Evolutionary conservation across 139 green algal genomes (phyloP).

Genomic region (Tetraselmis striata): DNA sequence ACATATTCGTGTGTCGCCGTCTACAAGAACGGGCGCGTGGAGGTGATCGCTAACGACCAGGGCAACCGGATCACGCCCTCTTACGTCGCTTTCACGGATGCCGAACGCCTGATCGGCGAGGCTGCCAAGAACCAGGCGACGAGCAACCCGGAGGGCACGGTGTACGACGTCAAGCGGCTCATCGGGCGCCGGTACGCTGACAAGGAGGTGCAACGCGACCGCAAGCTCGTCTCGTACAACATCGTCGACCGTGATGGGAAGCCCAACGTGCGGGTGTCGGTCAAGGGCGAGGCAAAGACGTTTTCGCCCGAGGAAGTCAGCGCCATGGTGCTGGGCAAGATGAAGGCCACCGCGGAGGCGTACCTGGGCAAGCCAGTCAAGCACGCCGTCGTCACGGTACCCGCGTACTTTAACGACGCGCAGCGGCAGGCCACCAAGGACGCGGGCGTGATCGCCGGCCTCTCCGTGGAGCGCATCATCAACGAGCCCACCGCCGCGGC

Average conservation of each 20-base stretch:
- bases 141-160: constrained; percentile 82
- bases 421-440: constrained; percentile 96
- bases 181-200: constrained; percentile 97
- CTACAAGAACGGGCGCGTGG: constrained; percentile 95
- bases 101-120: constrained; percentile 94
- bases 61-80: constrained; percentile 98
- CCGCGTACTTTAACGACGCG: no score
- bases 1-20: constrained; percentile 99
- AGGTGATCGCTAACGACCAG: constrained; percentile 97
- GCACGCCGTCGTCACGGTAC: constrained; percentile 82
- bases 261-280: constrained; percentile 80
- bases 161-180: constrained; percentile 98
- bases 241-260: constrained; percentile 89
- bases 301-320: constrained; percentile 95
- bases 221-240: constrained; percentile 93
- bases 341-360: constrained; percentile 84
- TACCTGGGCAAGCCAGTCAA: constrained; percentile 73
- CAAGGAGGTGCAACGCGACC: constrained; percentile 91
- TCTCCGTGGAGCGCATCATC: constrained; percentile 91
- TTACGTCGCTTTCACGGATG: constrained; percentile 98
- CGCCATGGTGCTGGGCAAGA: constrained; percentile 96
- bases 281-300: constrained; percentile 41
- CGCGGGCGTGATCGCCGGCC: constrained; percentile 49
- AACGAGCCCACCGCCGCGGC: no score
- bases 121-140: constrained; percentile 98